These are phyloP conservation scores for Beverwykella pulmonaria DNA, from an alignment of 495 filamentous ascomycete genomes.

Conservation along the genomic window DNA sequence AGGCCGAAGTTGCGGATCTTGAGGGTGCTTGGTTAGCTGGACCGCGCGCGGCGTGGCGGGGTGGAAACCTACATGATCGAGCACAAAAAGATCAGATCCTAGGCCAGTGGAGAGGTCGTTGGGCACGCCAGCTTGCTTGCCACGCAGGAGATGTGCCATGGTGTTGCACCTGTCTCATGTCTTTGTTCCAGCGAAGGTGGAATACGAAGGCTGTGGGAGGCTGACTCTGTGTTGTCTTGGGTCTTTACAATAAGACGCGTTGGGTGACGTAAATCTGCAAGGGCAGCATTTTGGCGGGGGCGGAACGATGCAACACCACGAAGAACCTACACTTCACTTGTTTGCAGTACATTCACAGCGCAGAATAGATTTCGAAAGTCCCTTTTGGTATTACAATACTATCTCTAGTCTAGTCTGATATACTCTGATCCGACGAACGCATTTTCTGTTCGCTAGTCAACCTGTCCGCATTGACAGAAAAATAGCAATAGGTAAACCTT, in stretches of 20 bases:
- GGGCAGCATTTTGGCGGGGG: background rate
- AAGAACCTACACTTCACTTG: background rate
- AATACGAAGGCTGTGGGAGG: constrained; percentile 2
- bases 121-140: constrained; percentile 90
- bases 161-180: constrained; percentile 16
- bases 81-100: constrained; percentile 69
- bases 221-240: constrained; percentile 6
- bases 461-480: background rate
- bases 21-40: constrained; percentile 2
- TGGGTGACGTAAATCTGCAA: constrained; percentile 15
- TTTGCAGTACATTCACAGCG: background rate
- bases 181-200: background rate
- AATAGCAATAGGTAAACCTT: background rate
- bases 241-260: background rate
- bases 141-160: constrained; percentile 85
- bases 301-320: background rate
- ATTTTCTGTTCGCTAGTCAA: background rate
- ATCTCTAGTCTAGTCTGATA: background rate
- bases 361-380: background rate
- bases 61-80: constrained; percentile 67
- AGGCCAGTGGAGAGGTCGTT: constrained; percentile 85
- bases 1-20: constrained; percentile 81
- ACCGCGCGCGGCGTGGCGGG: constrained; percentile 16
- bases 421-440: background rate
- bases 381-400: constrained; percentile 2